These are phyloP conservation scores for Coffea humblotiana DNA, from an alignment of 305 asterid species.

Conservation along the genomic window DNA sequence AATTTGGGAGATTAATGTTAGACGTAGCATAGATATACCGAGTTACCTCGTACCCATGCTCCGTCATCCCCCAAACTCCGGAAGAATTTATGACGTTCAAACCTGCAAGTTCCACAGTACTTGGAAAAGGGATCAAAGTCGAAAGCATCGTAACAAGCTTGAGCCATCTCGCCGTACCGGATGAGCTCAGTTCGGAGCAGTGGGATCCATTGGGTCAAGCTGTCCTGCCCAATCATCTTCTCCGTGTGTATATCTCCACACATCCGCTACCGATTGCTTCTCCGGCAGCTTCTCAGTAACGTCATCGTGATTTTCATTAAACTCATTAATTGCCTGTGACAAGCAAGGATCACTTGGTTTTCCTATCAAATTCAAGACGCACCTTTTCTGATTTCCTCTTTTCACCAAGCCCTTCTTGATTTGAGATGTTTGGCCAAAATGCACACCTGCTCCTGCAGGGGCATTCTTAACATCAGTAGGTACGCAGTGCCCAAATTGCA, in stretches of 20 bases:
- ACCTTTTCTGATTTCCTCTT: not conserved
- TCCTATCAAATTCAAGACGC: not conserved
- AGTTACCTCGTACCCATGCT: constrained; percentile 23
- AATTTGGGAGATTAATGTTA: constrained; percentile 22
- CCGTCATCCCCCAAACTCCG: constrained; percentile 2
- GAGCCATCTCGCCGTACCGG: constrained; percentile 35
- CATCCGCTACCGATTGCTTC: constrained; percentile 12
- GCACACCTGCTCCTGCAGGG: not conserved
- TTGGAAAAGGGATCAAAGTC: constrained; percentile 32
- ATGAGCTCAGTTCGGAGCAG: constrained; percentile 27
- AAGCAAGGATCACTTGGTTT: not conserved
- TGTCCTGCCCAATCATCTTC: constrained; percentile 33
- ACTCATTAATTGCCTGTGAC: not conserved
- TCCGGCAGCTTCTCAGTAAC: not conserved
- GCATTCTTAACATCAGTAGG: not conserved
- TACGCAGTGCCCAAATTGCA: no score
- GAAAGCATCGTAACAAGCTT: constrained; percentile 35
- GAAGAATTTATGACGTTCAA: constrained; percentile 18
- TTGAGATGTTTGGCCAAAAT: not conserved
- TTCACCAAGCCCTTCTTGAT: not conserved
- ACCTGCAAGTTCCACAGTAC: constrained; percentile 27
- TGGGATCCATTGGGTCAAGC: constrained; percentile 34
- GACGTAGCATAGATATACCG: constrained; percentile 23
- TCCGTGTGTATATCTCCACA: constrained; percentile 27
- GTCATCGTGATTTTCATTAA: not conserved